Evolutionary conservation across 2,329 filamentous ascomycete genomes (phyloP).

Genomic region (Aaosphaeria pasadenensis): DNA sequence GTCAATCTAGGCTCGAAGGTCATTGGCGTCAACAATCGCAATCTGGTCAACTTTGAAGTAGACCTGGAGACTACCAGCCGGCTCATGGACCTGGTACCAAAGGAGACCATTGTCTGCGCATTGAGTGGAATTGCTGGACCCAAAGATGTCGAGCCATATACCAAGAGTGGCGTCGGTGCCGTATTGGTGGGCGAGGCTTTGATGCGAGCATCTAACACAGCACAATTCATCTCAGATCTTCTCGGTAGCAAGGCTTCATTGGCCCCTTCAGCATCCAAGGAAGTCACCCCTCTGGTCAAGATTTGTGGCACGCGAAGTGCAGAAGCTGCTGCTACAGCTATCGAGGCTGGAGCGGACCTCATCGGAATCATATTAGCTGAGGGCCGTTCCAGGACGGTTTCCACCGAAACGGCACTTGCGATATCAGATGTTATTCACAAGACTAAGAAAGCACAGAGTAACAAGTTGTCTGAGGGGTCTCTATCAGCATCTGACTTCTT

Average conservation of each 20-base stretch:
- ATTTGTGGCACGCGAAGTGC: constrained; percentile 88
- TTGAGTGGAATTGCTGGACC: constrained; percentile 90
- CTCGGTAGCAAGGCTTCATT: constrained; percentile 50
- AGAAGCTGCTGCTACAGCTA: constrained; percentile 75
- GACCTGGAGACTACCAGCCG: constrained; percentile 90
- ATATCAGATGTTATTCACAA: constrained; percentile 78
- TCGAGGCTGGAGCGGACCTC: constrained; percentile 84
- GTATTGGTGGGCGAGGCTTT: constrained; percentile 93
- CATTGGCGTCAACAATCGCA: constrained; percentile 97
- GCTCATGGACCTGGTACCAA: constrained; percentile 80
- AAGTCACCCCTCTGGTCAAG: constrained; percentile 64
- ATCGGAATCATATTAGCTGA: constrained; percentile 90
- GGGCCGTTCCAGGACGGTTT: constrained; percentile 75
- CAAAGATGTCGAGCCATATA: constrained; percentile 83
- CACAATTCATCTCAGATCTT: constrained; percentile 78
- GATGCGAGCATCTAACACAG: constrained; percentile 84
- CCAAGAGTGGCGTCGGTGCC: constrained; percentile 85
- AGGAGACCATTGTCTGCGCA: constrained; percentile 85
- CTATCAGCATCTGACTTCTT: constrained; percentile 67
- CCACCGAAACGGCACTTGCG: constrained; percentile 70
- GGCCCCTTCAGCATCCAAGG: constrained; percentile 20
- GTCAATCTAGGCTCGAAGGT: constrained; percentile 83
- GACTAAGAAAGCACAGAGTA: constrained; percentile 34
- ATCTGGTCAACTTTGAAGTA: constrained; percentile 94
- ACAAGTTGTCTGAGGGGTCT: constrained; percentile 7